phyloP scores from a whole-genome alignment of 495 filamentous ascomycete species.

The Daldinia caldariorum region DNA sequence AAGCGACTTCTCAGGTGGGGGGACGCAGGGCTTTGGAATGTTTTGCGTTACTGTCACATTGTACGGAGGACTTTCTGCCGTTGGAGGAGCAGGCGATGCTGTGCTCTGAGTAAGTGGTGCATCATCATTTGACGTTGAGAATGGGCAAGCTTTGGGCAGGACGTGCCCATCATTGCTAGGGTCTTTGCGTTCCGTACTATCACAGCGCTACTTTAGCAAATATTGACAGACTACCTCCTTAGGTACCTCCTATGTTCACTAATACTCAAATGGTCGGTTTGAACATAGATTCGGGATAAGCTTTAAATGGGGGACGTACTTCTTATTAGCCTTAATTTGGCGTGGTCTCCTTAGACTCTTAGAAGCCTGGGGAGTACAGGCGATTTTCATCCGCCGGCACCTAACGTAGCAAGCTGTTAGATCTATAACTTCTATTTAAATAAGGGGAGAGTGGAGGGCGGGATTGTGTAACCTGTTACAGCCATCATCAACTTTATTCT shows the following conservation, averaged over 20 bases:
- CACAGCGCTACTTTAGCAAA: constrained; percentile 19
- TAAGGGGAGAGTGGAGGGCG: neutral
- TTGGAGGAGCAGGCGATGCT: constrained; percentile 14
- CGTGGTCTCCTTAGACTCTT: constrained; percentile 47
- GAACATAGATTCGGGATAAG: neutral
- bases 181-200: constrained; percentile 3
- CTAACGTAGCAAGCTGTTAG: constrained; percentile 28
- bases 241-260: neutral
- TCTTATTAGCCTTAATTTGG: constrained; percentile 42
- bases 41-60: neutral
- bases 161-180: constrained; percentile 14
- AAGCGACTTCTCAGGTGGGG: neutral
- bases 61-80: constrained; percentile 1
- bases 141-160: constrained; percentile 22
- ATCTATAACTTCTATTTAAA: neutral
- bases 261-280: neutral
- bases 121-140: constrained; percentile 1
- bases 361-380: constrained; percentile 46
- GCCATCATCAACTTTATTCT: constrained; percentile 37
- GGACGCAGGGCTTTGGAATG: neutral
- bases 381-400: constrained; percentile 42
- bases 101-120: constrained; percentile 11
- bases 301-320: constrained; percentile 19
- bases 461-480: constrained; percentile 43
- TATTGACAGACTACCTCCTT: neutral